These are phyloP conservation scores for Alternaria angustiovoidea DNA, from an alignment of 2,329 filamentous ascomycete genomes.

Conservation along the genomic window DNA sequence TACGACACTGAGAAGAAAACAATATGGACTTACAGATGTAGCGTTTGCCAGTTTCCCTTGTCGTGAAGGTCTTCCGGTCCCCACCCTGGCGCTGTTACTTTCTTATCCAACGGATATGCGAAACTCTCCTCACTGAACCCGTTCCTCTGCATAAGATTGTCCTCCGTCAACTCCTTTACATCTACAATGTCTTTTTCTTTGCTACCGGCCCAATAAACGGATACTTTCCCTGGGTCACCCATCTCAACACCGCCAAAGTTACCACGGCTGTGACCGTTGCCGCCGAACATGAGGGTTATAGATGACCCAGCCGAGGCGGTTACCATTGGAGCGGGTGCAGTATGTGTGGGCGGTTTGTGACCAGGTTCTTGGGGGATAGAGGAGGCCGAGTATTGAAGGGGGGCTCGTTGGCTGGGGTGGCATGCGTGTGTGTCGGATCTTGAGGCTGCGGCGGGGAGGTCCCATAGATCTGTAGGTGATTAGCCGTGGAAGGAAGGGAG, in stretches of 20 bases:
- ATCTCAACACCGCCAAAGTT: slow-evolving; percentile 36
- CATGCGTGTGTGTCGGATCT: slow-evolving; percentile 24
- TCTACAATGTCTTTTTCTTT: slow-evolving; percentile 32
- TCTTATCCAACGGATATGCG: slow-evolving; percentile 27
- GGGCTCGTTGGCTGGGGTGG: slow-evolving; percentile 25
- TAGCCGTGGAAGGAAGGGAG: background rate
- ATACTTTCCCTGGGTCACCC: slow-evolving; percentile 20
- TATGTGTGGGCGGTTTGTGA: background rate
- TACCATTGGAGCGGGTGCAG: slow-evolving; percentile 30
- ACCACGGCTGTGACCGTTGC: slow-evolving; percentile 38
- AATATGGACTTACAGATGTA: slow-evolving; percentile 22
- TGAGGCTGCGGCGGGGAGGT: slow-evolving; percentile 4
- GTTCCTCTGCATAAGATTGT: slow-evolving; percentile 26
- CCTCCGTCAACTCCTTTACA: slow-evolving; percentile 27
- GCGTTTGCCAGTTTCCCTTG: slow-evolving; percentile 39
- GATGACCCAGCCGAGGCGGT: slow-evolving; percentile 20
- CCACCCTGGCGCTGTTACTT: slow-evolving; percentile 25
- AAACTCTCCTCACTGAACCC: slow-evolving; percentile 37
- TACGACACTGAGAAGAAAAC: background rate
- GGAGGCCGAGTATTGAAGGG: slow-evolving; percentile 14
- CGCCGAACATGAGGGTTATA: slow-evolving; percentile 37
- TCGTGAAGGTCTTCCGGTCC: slow-evolving; percentile 31
- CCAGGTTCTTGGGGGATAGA: background rate
- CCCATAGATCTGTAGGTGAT: slow-evolving; percentile 8
- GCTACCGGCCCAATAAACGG: slow-evolving; percentile 29